Percentiles rank a stretch among this genome's conserved stretches.
These are phyloP conservation scores for Mycena citricolor DNA, from an alignment of 1,284 basidiomycete species.

Conservation along the genomic window DNA sequence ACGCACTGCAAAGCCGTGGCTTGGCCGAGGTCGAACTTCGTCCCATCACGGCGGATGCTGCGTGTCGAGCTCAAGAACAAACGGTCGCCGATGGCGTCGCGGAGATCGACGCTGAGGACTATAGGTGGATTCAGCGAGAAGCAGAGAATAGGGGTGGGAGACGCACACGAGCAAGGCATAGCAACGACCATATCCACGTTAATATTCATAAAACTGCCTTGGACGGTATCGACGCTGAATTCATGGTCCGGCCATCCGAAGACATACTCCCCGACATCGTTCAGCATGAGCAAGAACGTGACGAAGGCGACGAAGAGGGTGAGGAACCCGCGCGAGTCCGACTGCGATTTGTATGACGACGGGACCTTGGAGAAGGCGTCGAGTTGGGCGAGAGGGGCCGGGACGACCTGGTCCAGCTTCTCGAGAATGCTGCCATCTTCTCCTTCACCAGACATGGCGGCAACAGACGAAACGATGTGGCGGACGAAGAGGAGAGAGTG, in stretches of 20 bases:
- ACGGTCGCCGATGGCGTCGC: slow-evolving; percentile 91
- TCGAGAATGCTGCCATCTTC: slow-evolving; percentile 43
- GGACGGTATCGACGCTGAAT: slow-evolving; percentile 77
- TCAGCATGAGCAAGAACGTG: slow-evolving; percentile 76
- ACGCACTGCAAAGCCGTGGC: slow-evolving; percentile 71
- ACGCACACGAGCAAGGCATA: slow-evolving; percentile 90
- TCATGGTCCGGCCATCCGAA: slow-evolving; percentile 90
- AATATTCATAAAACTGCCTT: slow-evolving; percentile 67
- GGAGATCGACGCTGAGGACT: slow-evolving; percentile 87
- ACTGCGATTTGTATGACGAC: slow-evolving; percentile 83
- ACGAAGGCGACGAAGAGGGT: slow-evolving; percentile 78
- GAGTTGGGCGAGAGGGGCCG: slow-evolving; percentile 54
- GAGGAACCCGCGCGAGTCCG: slow-evolving; percentile 84
- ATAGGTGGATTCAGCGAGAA: slow-evolving; percentile 15
- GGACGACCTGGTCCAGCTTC: slow-evolving; percentile 59
- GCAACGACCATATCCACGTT: slow-evolving; percentile 91
- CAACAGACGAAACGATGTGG: too few relatives aligned
- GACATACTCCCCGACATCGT: slow-evolving; percentile 87
- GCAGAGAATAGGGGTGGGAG: slow-evolving; percentile 8
- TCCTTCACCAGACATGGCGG: slow-evolving; percentile 20
- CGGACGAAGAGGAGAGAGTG: too few relatives aligned
- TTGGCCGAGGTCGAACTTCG: slow-evolving; percentile 81
- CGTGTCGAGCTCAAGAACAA: slow-evolving; percentile 65
- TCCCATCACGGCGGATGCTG: slow-evolving; percentile 87
- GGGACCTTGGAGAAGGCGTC: slow-evolving; percentile 91